Percentiles rank a stretch among this genome's conserved stretches.
Conservation (phyloP, 345 rosid species). For the Melaleuca alternifolia region DNA sequence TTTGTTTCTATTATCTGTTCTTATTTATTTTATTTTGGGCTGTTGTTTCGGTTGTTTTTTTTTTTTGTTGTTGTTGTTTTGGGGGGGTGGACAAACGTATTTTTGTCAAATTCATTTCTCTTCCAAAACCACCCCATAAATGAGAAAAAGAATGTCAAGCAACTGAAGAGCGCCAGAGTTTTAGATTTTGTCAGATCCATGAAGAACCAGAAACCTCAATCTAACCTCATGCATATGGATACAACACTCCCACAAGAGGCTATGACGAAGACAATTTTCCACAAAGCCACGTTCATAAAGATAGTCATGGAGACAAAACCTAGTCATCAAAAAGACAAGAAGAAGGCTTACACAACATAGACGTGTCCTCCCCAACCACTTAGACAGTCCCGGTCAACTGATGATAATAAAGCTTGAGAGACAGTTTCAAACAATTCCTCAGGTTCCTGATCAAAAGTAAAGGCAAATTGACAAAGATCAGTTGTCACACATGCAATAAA, state of each 20-base stretch:
- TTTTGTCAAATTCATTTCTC: no score
- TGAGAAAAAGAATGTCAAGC: not conserved
- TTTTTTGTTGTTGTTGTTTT: no score
- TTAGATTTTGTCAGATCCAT: not conserved
- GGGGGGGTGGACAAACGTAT: no score
- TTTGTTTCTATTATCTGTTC: not conserved
- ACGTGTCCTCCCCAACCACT: constrained; percentile 99
- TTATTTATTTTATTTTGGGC: not conserved
- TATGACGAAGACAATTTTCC: not conserved
- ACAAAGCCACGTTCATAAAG: not conserved
- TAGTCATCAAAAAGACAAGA: not conserved
- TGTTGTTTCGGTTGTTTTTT: no score
- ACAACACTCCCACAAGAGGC: not conserved
- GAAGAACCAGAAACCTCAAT: not conserved
- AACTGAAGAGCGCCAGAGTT: not conserved
- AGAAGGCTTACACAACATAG: constrained; percentile 78
- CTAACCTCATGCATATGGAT: not conserved
- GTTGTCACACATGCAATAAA: not conserved
- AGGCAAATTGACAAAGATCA: not conserved
- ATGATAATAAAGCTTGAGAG: constrained; percentile 83
- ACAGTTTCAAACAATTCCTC: constrained; percentile 83
- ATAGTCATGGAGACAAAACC: not conserved
- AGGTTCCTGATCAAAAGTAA: constrained; percentile 44
- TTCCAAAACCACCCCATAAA: not conserved
- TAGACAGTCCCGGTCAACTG: constrained; percentile 91